Conservation (phyloP, 169 alveolate genomes). For the Eimeria mitis region DNA sequence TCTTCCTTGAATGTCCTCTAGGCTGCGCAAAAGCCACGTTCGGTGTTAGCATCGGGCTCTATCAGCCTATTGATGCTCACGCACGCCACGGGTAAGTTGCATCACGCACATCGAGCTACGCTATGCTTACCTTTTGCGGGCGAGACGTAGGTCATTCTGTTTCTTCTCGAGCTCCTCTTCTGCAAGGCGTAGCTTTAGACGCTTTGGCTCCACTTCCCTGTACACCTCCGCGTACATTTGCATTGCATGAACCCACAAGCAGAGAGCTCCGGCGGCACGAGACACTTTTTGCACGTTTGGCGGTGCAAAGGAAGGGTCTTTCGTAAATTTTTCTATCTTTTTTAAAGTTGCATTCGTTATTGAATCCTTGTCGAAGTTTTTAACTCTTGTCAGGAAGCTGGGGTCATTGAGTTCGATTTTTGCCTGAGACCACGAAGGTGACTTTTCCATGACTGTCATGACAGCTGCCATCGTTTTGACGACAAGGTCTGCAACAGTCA, state of each 20-base stretch:
- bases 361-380: slow-evolving; percentile 94
- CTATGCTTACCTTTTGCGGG: slow-evolving; percentile 86
- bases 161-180: slow-evolving; percentile 92
- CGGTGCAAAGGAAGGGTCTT: slow-evolving; percentile 94
- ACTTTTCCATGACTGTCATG: slow-evolving; percentile 95
- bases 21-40: slow-evolving; percentile 52
- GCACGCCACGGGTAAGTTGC: background rate
- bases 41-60: background rate
- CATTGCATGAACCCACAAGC: slow-evolving; percentile 98
- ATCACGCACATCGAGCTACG: background rate
- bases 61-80: background rate
- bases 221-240: slow-evolving; percentile 97
- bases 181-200: slow-evolving; percentile 92
- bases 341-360: slow-evolving; percentile 92
- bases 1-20: slow-evolving; percentile 89
- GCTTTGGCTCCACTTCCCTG: slow-evolving; percentile 98
- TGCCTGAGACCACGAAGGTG: slow-evolving; percentile 96
- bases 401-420: slow-evolving; percentile 97
- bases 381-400: slow-evolving; percentile 93
- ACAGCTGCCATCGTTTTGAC: slow-evolving; percentile 96
- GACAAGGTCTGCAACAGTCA: slow-evolving; percentile 89
- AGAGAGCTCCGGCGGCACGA: slow-evolving; percentile 97
- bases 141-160: slow-evolving; percentile 81
- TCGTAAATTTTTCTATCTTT: slow-evolving; percentile 91
- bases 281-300: slow-evolving; percentile 93